These are phyloP conservation scores for Lichina pygmaea DNA, from an alignment of 495 filamentous ascomycete genomes.

Conservation along the genomic window DNA sequence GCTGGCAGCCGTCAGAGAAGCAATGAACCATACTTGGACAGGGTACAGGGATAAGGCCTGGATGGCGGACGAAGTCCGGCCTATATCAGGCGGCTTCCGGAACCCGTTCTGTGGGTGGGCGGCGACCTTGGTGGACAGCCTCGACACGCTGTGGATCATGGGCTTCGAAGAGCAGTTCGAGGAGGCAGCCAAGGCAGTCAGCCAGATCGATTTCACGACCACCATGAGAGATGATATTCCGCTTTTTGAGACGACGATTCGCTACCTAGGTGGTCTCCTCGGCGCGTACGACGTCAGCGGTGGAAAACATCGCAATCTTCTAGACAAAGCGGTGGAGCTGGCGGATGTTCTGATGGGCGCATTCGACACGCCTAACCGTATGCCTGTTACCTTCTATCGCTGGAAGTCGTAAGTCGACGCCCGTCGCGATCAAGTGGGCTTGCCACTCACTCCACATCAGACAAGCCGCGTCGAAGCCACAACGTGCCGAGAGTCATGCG, in stretches of 20 bases:
- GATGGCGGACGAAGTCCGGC: constrained; percentile 15
- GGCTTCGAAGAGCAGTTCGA: constrained; percentile 71
- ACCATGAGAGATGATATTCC: constrained; percentile 19
- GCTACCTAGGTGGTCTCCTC: constrained; percentile 63
- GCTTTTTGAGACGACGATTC: constrained; percentile 68
- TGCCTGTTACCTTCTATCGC: constrained; percentile 69
- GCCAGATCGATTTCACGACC: constrained; percentile 73
- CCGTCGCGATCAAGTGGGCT: not conserved
- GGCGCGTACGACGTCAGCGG: constrained; percentile 65
- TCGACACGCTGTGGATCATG: constrained; percentile 96
- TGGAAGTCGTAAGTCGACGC: constrained; percentile 45
- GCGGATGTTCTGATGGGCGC: constrained; percentile 72
- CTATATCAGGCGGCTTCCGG: constrained; percentile 13
- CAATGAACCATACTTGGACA: constrained; percentile 12
- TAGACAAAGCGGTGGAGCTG: constrained; percentile 72
- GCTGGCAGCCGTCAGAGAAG: constrained; percentile 20
- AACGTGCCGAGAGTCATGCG: constrained; percentile 31
- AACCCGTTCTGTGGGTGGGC: constrained; percentile 89
- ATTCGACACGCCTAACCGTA: constrained; percentile 91
- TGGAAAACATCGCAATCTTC: constrained; percentile 34
- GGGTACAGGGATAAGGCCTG: constrained; percentile 15
- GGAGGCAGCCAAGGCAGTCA: constrained; percentile 50
- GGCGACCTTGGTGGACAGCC: constrained; percentile 73
- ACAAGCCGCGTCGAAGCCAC: constrained; percentile 30
- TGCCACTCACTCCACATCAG: constrained; percentile 8